Evolutionary conservation across 106 monocot species (phyloP).

Genomic region (Dendrobium catenatum): DNA sequence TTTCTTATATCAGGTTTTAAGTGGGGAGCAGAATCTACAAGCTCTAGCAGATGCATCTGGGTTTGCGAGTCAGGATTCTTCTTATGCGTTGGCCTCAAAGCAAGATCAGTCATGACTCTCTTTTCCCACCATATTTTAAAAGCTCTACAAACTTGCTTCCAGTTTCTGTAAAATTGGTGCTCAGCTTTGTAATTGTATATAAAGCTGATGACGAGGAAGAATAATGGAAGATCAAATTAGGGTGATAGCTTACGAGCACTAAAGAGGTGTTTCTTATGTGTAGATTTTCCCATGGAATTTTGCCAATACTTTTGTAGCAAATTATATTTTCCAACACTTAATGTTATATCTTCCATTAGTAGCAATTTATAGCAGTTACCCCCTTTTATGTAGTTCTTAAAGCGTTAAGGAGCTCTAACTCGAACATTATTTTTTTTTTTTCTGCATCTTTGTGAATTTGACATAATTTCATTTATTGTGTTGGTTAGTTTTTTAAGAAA

Average conservation of each 20-base stretch:
- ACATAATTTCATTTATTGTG: no score
- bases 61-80: slow-evolving; percentile 27
- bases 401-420: no score
- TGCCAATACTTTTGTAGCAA: background rate
- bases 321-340: no score
- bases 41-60: slow-evolving; percentile 70
- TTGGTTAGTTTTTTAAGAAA: no score
- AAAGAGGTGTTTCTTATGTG: background rate
- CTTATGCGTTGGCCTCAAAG: slow-evolving; percentile 6
- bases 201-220: background rate
- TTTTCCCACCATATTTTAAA: background rate
- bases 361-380: no score
- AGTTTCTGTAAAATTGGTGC: background rate
- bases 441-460: no score
- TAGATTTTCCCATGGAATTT: background rate
- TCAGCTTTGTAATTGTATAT: background rate
- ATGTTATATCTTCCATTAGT: no score
- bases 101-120: background rate
- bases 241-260: background rate
- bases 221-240: background rate
- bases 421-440: no score
- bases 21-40: slow-evolving; percentile 60
- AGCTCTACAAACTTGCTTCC: background rate
- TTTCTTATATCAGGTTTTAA: slow-evolving; percentile 41
- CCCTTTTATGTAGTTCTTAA: no score